Percentiles rank a stretch among this genome's conserved stretches.
Conservation (phyloP, 2,329 filamentous ascomycete species). For the Dothidotthia symphoricarpi region DNA sequence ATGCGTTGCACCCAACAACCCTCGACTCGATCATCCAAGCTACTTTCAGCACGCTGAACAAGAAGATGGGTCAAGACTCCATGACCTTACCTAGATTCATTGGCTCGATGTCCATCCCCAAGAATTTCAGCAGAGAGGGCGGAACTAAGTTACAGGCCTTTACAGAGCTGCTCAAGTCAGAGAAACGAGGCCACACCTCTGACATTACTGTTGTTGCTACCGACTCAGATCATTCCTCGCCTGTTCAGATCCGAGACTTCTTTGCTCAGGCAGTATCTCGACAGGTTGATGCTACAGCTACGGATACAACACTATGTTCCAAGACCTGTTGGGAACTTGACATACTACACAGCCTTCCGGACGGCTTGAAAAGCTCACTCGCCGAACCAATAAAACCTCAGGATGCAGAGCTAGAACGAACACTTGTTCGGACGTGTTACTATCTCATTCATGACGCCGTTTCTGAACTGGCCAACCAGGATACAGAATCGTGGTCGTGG, state of each 20-base stretch:
- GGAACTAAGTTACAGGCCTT: not conserved
- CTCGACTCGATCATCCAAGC: conserved; percentile 11
- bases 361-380: not conserved
- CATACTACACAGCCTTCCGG: not conserved
- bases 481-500: conserved; percentile 1
- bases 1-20: conserved; percentile 12
- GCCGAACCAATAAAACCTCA: not conserved
- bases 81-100: too few relatives aligned
- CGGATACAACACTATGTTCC: not conserved
- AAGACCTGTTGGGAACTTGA: conserved; percentile 7
- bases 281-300: not conserved
- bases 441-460: conserved; percentile 3
- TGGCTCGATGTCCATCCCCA: not conserved
- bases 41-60: conserved; percentile 1
- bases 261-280: not conserved
- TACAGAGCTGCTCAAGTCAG: too few relatives aligned
- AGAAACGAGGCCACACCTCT: too few relatives aligned
- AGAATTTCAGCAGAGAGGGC: not conserved
- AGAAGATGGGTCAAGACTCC: too few relatives aligned
- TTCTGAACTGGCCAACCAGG: not conserved
- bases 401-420: not conserved
- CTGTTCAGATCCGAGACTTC: not conserved
- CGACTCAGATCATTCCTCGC: not conserved
- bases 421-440: not conserved
- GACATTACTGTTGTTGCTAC: too few relatives aligned